These are phyloP conservation scores for Brassica rapa DNA, from an alignment of 345 rosid species.

Conservation along the genomic window DNA sequence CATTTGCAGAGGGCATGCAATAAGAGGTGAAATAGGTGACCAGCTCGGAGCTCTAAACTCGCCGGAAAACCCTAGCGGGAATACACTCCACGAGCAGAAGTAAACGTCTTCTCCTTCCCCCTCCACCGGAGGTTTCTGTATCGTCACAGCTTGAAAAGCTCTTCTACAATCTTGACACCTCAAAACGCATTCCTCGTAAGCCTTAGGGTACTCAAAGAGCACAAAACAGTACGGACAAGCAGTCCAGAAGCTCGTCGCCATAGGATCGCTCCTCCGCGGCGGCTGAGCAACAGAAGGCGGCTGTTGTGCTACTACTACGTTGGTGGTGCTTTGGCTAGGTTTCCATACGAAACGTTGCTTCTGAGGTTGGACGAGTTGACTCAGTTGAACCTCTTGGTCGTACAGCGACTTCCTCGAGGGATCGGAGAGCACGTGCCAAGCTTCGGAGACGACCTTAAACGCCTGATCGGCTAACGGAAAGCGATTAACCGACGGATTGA, in stretches of 20 bases:
- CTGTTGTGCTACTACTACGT: neutral
- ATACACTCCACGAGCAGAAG: constrained; percentile 77
- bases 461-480: constrained; percentile 82
- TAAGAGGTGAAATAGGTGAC: constrained; percentile 77
- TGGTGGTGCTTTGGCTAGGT: constrained; percentile 26
- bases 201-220: constrained; percentile 77
- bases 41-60: constrained; percentile 45
- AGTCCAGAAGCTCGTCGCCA: constrained; percentile 75
- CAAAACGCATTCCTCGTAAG: constrained; percentile 72
- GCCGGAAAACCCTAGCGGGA: constrained; percentile 68
- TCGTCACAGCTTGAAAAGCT: constrained; percentile 72
- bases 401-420: constrained; percentile 67
- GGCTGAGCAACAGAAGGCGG: constrained; percentile 19
- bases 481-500: constrained; percentile 62
- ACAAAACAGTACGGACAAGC: constrained; percentile 85
- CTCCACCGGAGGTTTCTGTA: constrained; percentile 62
- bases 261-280: constrained; percentile 31
- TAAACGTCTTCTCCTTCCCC: constrained; percentile 64
- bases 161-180: constrained; percentile 78
- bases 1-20: constrained; percentile 46
- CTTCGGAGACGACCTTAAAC: constrained; percentile 67
- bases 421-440: constrained; percentile 79
- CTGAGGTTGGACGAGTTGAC: constrained; percentile 47
- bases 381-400: constrained; percentile 67
- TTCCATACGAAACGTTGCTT: constrained; percentile 25